Evolutionary conservation across 768 basidiomycete genomes (phyloP), one percentile per base, ranked within the genome.

Genomic region (Lactarius quietus): DNA sequence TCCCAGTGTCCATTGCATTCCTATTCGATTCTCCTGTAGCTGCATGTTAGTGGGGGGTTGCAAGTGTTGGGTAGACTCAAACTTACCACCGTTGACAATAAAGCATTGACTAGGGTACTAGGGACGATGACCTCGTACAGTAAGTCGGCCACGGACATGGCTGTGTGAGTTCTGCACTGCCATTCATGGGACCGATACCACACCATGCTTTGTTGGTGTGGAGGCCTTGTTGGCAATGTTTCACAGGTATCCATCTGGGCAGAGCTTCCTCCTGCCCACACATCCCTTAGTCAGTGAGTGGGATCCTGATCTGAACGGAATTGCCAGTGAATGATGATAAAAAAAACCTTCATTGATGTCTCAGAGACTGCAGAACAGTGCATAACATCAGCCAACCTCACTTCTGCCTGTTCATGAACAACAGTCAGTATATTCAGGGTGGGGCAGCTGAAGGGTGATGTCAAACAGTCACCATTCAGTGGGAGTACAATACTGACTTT

Each of bases 391-490:
- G n/a, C n/a, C n/a, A n/a, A 38, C 29, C 17, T 8, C 29, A 41
- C 14, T 64, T 51, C 53, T 59, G 60, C 15, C 59, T 14, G 29
- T 56, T 56, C 35, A 33, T 51, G 48, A 51, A 26, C 17, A 31
- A 29, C 57, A 12, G 35, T 33, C 8, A 41, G 18, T 18, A 38
- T 48, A 28, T 45, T 15, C 62, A 92, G 90, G 26, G 83, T 89
- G 1, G 35, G 3, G 33, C n/a, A n/a, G 81, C 86, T 3, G 86
- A 88, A 1, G 83, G 90, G 1, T 91, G 69, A 79, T 91, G 0
- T 89, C 88, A 0, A 86, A 83, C 17, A 81, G 82, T 65, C 87
- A 76, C 84, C 0, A 85, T 90, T 0, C 83, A 85, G 56, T 72
- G 78, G 12, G 70, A 73, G 0, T 86, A 82, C 65, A 86, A 91